Evolutionary conservation across 805 yeast genomes (phyloP).

Genomic region (Nakazawaea holstii): DNA sequence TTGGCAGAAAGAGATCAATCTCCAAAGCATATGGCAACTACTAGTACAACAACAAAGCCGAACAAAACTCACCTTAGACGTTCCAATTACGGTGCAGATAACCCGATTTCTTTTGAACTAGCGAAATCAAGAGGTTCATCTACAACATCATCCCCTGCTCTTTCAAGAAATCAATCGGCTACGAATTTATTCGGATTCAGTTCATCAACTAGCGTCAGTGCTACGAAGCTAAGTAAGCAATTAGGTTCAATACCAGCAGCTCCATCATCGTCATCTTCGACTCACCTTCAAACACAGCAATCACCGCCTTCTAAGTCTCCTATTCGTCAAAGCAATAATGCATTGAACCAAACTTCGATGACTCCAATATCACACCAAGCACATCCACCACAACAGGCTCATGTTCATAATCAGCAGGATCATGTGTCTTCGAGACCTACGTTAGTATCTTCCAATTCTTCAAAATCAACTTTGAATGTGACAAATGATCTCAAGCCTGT

Average conservation of each 20-base stretch:
- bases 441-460: background rate
- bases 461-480: background rate
- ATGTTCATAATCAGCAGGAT: background rate
- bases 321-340: slow-evolving; percentile 1
- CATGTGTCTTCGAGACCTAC: background rate
- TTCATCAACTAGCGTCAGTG: slow-evolving; percentile 6
- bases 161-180: slow-evolving; percentile 31
- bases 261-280: background rate
- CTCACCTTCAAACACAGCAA: background rate
- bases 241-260: slow-evolving; percentile 5
- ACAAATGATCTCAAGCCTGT: slow-evolving; percentile 3
- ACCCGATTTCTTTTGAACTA: slow-evolving; percentile 17
- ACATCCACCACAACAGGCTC: slow-evolving; percentile 6
- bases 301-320: slow-evolving; percentile 12
- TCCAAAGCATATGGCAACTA: background rate
- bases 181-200: slow-evolving; percentile 20
- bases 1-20: slow-evolving; percentile 7
- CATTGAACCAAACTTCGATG: slow-evolving; percentile 8
- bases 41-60: background rate
- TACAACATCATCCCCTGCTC: slow-evolving; percentile 32
- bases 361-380: slow-evolving; percentile 1
- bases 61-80: slow-evolving; percentile 11
- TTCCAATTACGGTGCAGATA: slow-evolving; percentile 13
- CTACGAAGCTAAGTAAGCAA: slow-evolving; percentile 8
- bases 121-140: slow-evolving; percentile 29